Percentiles rank a stretch among this genome's conserved stretches.
Conservation (phyloP, 495 filamentous ascomycete genomes). For the Cercophora sp. region DNA sequence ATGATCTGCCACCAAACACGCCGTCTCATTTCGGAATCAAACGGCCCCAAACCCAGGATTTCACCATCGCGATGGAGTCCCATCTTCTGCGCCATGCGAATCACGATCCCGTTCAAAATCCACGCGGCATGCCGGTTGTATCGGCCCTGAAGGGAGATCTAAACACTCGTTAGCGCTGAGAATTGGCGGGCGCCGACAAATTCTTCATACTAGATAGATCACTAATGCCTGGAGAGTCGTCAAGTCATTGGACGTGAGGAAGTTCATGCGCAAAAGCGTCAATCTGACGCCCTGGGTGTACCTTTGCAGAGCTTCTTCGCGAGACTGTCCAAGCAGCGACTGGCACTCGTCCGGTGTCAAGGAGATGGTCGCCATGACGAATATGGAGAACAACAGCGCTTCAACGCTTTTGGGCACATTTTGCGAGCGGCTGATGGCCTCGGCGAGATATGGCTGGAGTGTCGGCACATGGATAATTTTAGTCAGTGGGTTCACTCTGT, state of each 20-base stretch:
- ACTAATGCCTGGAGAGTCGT: slow-evolving; percentile 51
- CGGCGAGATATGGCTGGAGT: slow-evolving; percentile 48
- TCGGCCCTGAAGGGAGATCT: slow-evolving; percentile 48
- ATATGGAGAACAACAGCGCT: slow-evolving; percentile 53
- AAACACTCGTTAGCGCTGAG: no score
- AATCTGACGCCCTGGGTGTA: slow-evolving; percentile 45
- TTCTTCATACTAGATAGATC: slow-evolving; percentile 47
- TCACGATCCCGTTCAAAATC: slow-evolving; percentile 53
- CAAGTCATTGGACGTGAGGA: slow-evolving; percentile 50
- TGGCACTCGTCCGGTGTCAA: slow-evolving; percentile 48
- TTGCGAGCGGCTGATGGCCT: slow-evolving; percentile 34
- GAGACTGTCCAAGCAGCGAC: slow-evolving; percentile 41
- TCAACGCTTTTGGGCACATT: slow-evolving; percentile 46
- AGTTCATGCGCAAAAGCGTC: slow-evolving; percentile 44
- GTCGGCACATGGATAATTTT: slow-evolving; percentile 70
- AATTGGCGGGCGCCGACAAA: not conserved
- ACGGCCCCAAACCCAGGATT: slow-evolving; percentile 58
- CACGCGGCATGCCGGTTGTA: slow-evolving; percentile 50
- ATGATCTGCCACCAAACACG: slow-evolving; percentile 73
- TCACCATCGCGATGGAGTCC: slow-evolving; percentile 69
- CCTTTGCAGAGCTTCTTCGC: slow-evolving; percentile 35
- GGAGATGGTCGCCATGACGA: slow-evolving; percentile 44
- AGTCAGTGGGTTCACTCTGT: slow-evolving; percentile 63
- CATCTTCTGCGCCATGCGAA: slow-evolving; percentile 69
- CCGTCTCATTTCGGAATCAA: slow-evolving; percentile 65